Evolutionary conservation across 2,329 filamentous ascomycete genomes (phyloP).

Genomic region (Arthrocladium fulminans): DNA sequence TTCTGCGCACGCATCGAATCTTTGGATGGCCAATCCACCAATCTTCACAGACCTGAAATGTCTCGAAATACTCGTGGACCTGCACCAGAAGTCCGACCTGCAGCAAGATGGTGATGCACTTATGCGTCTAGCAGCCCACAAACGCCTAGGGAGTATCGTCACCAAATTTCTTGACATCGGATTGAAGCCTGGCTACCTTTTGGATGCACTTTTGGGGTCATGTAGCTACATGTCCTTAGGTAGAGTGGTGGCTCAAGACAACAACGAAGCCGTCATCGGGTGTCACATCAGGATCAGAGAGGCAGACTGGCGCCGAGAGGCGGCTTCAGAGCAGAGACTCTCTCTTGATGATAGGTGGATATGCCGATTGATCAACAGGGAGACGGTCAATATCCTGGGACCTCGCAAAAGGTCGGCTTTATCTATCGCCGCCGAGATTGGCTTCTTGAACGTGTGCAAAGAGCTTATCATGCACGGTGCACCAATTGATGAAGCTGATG

Average conservation of each 20-base stretch:
- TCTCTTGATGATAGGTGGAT: background rate
- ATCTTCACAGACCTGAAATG: background rate
- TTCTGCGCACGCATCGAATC: background rate
- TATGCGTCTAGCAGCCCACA: background rate
- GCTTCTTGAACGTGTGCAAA: background rate
- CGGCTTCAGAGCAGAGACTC: background rate
- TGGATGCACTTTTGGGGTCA: background rate
- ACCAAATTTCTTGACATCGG: background rate
- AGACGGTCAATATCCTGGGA: background rate
- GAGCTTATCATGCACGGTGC: background rate
- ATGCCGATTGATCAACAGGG: background rate
- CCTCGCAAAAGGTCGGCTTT: background rate
- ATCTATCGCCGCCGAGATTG: background rate
- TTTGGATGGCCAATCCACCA: background rate
- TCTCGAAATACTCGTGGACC: background rate
- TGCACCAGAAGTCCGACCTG: background rate
- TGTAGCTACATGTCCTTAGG: background rate
- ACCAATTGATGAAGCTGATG: background rate
- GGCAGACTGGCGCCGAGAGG: background rate
- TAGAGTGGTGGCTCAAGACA: background rate
- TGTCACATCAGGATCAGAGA: background rate
- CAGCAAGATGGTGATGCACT: background rate
- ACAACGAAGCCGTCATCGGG: background rate
- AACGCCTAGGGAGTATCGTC: background rate
- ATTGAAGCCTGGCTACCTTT: background rate